These are phyloP conservation scores for Globisporangium iwayamae DNA, from an alignment of 352 stramenopile genomes.

Conservation along the genomic window DNA sequence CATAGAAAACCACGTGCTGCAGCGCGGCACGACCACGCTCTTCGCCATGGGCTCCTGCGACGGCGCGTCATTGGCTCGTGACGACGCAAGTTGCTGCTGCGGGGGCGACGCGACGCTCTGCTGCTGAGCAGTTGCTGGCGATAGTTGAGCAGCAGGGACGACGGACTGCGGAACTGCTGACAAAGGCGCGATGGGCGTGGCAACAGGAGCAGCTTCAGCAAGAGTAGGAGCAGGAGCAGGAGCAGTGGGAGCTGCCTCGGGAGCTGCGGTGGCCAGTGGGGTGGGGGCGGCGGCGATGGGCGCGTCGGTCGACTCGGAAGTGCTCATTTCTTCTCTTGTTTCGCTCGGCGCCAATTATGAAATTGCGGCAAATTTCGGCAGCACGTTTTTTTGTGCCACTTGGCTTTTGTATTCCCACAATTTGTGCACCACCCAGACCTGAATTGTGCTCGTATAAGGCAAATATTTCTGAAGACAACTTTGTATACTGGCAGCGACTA, in stretches of 20 bases:
- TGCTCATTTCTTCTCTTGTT: constrained; percentile 6
- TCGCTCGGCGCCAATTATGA: constrained; percentile 3
- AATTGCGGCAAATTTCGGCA: neutral
- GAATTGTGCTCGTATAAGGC: too few relatives aligned
- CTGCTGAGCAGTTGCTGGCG: neutral
- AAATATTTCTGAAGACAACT: too few relatives aligned
- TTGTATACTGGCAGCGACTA: too few relatives aligned
- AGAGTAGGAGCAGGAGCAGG: neutral
- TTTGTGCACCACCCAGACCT: too few relatives aligned
- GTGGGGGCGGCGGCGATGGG: neutral
- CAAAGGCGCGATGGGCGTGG: neutral
- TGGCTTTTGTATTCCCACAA: neutral
- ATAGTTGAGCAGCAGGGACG: neutral
- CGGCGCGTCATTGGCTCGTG: constrained; percentile 7
- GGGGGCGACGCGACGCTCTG: constrained; percentile 5
- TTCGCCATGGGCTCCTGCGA: constrained; percentile 22
- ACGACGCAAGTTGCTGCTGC: constrained; percentile 1
- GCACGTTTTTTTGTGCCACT: neutral
- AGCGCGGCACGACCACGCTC: constrained; percentile 58
- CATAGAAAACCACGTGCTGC: constrained; percentile 76
- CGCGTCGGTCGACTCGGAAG: neutral
- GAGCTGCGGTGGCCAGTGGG: neutral
- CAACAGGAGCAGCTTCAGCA: neutral
- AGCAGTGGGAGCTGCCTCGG: neutral
- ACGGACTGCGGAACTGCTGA: neutral